These are phyloP conservation scores for Scutellaria barbata DNA, from an alignment of 257 asterid species.

Conservation along the genomic window DNA sequence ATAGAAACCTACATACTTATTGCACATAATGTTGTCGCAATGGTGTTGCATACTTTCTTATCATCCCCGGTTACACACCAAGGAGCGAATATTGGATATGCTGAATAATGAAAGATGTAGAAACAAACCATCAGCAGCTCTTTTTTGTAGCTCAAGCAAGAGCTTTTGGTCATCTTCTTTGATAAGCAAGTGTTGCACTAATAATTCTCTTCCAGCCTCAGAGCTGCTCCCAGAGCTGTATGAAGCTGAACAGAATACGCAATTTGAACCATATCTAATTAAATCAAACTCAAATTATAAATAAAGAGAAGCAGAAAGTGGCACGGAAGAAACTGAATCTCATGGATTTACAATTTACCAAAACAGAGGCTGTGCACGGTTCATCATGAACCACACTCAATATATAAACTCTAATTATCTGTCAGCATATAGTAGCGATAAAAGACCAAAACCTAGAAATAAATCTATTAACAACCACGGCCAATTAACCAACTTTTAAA, in stretches of 20 bases:
- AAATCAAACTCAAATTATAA: slow-evolving; percentile 7
- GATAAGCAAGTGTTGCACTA: slow-evolving; percentile 93
- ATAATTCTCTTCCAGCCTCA: slow-evolving; percentile 66
- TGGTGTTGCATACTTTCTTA: not conserved
- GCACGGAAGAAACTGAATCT: not conserved
- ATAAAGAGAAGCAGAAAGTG: not conserved
- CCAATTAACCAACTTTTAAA: not conserved
- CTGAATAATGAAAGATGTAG: slow-evolving; percentile 3
- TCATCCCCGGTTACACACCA: not conserved
- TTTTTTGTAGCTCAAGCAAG: slow-evolving; percentile 70
- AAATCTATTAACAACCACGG: slow-evolving; percentile 17
- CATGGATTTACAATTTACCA: not conserved
- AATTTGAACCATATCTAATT: slow-evolving; percentile 24
- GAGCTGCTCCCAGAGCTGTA: slow-evolving; percentile 61
- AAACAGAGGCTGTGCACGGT: slow-evolving; percentile 18
- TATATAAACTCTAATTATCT: not conserved
- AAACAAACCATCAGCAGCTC: slow-evolving; percentile 69
- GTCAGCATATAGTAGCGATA: not conserved
- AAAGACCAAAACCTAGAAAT: slow-evolving; percentile 8
- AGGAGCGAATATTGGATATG: not conserved
- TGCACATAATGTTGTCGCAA: not conserved
- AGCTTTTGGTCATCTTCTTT: slow-evolving; percentile 90
- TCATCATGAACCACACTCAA: not conserved
- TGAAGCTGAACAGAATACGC: slow-evolving; percentile 58
- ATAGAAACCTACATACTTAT: not conserved